A percentile compares a stretch with the other conserved stretches of the same genome.
These are phyloP conservation scores for Candida glucosophila DNA, from an alignment of 1,139 yeast species.

Conservation along the genomic window DNA sequence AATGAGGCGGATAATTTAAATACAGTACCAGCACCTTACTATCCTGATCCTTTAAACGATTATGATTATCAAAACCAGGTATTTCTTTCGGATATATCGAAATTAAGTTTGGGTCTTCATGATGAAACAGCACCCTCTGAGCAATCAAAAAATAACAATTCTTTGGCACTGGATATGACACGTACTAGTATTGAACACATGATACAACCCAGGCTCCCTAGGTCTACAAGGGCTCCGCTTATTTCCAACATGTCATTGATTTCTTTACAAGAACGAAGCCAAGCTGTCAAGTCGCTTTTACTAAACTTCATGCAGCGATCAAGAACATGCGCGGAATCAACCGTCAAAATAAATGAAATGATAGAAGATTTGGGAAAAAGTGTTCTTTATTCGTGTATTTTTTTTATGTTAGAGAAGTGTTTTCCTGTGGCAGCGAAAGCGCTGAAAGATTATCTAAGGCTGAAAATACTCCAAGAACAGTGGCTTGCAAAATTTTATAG, in stretches of 20 bases:
- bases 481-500: constrained; percentile 43
- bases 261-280: background rate
- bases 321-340: constrained; percentile 52
- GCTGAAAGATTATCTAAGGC: constrained; percentile 50
- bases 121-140: constrained; percentile 26
- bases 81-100: constrained; percentile 31
- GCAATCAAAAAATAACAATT: constrained; percentile 22
- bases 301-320: constrained; percentile 50
- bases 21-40: background rate
- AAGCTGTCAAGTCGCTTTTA: constrained; percentile 15
- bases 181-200: constrained; percentile 30
- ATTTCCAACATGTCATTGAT: background rate
- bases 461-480: constrained; percentile 37
- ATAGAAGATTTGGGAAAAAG: constrained; percentile 51
- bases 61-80: constrained; percentile 2
- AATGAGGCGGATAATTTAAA: background rate
- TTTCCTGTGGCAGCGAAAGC: constrained; percentile 17
- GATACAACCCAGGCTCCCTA: constrained; percentile 23
- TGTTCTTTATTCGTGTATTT: constrained; percentile 44
- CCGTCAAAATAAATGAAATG: constrained; percentile 32
- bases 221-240: constrained; percentile 1
- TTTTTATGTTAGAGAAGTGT: constrained; percentile 54
- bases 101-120: constrained; percentile 24
- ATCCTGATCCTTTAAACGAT: background rate
- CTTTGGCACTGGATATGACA: constrained; percentile 28